Conservation (phyloP, 2,329 filamentous ascomycete species). For the Emericellopsis cladophorae region DNA sequence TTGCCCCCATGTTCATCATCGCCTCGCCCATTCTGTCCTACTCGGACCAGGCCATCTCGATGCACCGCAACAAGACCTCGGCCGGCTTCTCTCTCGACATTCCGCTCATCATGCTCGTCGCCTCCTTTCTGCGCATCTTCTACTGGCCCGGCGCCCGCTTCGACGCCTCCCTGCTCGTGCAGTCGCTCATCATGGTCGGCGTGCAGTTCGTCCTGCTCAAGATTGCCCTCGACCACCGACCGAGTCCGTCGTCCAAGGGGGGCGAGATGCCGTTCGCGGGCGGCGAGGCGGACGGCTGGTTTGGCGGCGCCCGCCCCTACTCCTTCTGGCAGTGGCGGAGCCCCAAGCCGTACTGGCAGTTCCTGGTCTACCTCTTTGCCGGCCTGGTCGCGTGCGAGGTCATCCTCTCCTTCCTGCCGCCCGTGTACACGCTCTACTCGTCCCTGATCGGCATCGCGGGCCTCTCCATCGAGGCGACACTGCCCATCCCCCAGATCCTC, state of each 20-base stretch:
- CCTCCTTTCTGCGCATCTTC: constrained; percentile 55
- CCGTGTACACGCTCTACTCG: constrained; percentile 54
- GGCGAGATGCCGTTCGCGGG: constrained; percentile 54
- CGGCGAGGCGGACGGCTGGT: constrained; percentile 24
- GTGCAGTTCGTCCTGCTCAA: constrained; percentile 54
- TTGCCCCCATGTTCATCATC: constrained; percentile 51
- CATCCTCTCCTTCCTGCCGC: constrained; percentile 44
- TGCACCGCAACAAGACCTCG: constrained; percentile 51
- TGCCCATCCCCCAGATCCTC: constrained; percentile 68
- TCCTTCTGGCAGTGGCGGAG: constrained; percentile 76
- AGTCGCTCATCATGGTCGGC: constrained; percentile 52
- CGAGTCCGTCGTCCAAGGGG: constrained; percentile 43
- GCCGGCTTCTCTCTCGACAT: constrained; percentile 60
- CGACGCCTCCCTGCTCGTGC: constrained; percentile 49
- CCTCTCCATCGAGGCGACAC: constrained; percentile 65
- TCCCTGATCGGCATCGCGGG: constrained; percentile 60
- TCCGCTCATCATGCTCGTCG: constrained; percentile 59
- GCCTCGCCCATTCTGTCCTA: constrained; percentile 52
- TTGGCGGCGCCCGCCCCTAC: constrained; percentile 46
- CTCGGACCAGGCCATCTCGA: constrained; percentile 51
- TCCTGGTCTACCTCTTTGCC: constrained; percentile 55
- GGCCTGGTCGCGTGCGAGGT: constrained; percentile 51
- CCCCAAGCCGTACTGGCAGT: constrained; percentile 68
- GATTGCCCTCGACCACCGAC: constrained; percentile 56
- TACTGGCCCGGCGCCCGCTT: constrained; percentile 58